phyloP scores from a whole-genome alignment of 116 monocot genomes.

The Cymodocea nodosa region DNA sequence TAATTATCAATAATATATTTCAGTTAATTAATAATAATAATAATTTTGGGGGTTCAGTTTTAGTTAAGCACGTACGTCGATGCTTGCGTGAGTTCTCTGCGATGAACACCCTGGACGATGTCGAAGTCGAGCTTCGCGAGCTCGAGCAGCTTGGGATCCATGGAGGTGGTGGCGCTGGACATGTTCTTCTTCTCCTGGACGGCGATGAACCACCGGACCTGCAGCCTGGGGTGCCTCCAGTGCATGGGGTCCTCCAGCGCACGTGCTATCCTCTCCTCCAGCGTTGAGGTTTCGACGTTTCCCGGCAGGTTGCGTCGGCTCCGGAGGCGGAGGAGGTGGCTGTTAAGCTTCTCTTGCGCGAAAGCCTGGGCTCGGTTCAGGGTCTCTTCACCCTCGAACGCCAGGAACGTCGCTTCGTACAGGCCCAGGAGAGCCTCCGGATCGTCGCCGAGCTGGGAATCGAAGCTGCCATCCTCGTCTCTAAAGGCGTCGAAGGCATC shows the following conservation, averaged over 20 bases:
- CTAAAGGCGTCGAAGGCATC: conserved; percentile 9
- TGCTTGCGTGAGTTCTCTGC: conserved; percentile 1
- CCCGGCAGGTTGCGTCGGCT: too few species aligned
- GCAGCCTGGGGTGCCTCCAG: conserved; percentile 5
- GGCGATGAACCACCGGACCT: not conserved
- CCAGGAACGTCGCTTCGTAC: conserved; percentile 5
- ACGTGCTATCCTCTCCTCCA: not conserved
- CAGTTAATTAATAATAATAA: too few species aligned
- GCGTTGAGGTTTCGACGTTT: not conserved
- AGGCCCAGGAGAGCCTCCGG: not conserved
- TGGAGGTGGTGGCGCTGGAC: too few species aligned
- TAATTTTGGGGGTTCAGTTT: too few species aligned
- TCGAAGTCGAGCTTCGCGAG: conserved; percentile 12
- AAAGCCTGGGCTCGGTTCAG: not conserved
- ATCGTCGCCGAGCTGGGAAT: not conserved
- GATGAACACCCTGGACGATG: conserved; percentile 3
- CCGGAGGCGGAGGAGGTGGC: not conserved
- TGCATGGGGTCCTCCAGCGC: conserved; percentile 4
- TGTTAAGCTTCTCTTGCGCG: not conserved
- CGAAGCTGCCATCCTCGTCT: conserved; percentile 7
- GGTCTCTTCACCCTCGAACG: not conserved
- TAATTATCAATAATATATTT: too few species aligned
- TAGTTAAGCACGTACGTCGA: too few species aligned
- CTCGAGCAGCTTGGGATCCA: conserved; percentile 4
- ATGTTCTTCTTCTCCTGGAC: not conserved